These are phyloP conservation scores for Schizonepeta tenuifolia DNA, from an alignment of 257 asterid species.

Conservation along the genomic window DNA sequence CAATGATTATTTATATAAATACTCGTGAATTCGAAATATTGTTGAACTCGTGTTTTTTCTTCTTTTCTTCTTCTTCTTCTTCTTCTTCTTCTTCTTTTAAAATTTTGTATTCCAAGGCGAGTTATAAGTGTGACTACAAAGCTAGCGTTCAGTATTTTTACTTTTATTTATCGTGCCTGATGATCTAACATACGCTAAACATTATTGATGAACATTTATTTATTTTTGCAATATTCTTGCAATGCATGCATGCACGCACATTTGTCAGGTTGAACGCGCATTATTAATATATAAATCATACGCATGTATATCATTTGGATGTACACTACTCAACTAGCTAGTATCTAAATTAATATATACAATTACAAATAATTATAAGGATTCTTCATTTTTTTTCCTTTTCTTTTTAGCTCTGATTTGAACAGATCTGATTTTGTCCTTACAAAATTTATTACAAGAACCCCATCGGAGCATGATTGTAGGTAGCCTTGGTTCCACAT, in stretches of 20 bases:
- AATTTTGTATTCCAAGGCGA: too few relatives aligned
- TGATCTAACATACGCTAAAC: background rate
- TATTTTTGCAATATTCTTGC: background rate
- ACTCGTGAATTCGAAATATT: too few relatives aligned
- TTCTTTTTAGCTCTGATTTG: background rate
- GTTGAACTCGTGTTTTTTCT: background rate
- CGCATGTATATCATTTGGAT: background rate
- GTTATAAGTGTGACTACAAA: too few relatives aligned
- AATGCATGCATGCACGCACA: background rate
- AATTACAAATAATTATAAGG: too few relatives aligned
- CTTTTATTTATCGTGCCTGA: too few relatives aligned
- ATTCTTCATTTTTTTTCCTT: background rate
- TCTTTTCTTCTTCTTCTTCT: background rate
- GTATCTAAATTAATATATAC: background rate
- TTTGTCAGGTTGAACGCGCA: background rate
- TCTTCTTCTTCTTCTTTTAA: too few relatives aligned
- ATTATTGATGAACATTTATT: background rate
- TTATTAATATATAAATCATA: too few relatives aligned
- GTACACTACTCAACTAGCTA: background rate
- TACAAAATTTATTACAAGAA: slow-evolving; percentile 12
- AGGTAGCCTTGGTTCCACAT: slow-evolving; percentile 28
- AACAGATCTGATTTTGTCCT: slow-evolving; percentile 6
- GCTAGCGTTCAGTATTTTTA: too few relatives aligned
- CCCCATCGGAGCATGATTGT: slow-evolving; percentile 26
- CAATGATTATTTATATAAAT: background rate